These are phyloP conservation scores for Corynespora cassiicola DNA, from an alignment of 2,329 filamentous ascomycete species.

Conservation along the genomic window DNA sequence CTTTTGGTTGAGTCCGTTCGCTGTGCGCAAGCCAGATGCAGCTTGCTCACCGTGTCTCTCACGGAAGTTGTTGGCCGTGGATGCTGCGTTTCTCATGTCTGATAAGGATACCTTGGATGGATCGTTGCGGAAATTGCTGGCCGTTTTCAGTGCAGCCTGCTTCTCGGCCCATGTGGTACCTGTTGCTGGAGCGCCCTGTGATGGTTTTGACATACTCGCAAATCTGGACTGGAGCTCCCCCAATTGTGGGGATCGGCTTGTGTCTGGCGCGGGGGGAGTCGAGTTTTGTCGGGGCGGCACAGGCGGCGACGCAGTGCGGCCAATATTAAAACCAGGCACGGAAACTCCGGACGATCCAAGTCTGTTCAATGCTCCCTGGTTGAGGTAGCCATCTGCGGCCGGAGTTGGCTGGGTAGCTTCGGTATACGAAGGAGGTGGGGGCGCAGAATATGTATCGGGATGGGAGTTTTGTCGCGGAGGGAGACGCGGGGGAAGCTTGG, in stretches of 20 bases:
- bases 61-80: constrained; percentile 72
- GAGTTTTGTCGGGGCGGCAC: constrained; percentile 38
- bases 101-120: constrained; percentile 67
- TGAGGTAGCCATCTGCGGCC: constrained; percentile 51
- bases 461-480: constrained; percentile 71
- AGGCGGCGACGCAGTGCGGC: constrained; percentile 47
- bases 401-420: constrained; percentile 40
- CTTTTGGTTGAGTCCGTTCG: constrained; percentile 66
- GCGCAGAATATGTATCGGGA: constrained; percentile 51
- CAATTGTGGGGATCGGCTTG: constrained; percentile 55
- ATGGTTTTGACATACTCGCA: constrained; percentile 45
- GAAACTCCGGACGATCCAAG: constrained; percentile 78
- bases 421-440: constrained; percentile 58
- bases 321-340: constrained; percentile 80
- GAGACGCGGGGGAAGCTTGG: constrained; percentile 70
- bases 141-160: constrained; percentile 67
- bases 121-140: constrained; percentile 64
- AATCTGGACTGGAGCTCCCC: constrained; percentile 74
- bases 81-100: constrained; percentile 64
- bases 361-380: constrained; percentile 67
- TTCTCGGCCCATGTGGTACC: constrained; percentile 71
- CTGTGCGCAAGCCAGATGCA: constrained; percentile 63
- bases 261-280: constrained; percentile 22
- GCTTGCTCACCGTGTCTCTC: constrained; percentile 74
- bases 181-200: constrained; percentile 42